Evolutionary conservation across 208 protist genomes (phyloP), one percentile per base, ranked within the genome.

Genomic region (Zelonia costaricensis): DNA sequence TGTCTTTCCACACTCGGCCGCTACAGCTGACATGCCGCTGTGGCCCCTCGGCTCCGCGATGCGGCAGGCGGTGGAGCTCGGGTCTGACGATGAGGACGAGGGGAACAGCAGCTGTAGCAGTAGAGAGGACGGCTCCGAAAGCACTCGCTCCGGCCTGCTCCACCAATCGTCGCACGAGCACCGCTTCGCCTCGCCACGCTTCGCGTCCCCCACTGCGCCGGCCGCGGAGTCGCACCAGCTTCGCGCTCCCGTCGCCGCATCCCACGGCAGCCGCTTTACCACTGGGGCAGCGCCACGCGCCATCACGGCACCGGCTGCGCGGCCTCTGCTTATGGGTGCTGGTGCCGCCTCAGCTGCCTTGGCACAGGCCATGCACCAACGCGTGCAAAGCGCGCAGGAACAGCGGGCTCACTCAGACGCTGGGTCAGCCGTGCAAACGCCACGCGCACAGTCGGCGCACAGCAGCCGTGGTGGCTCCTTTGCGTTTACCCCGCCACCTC

Each of bases 381-480:
- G 49, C 3, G 38, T 28, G n/a, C 49, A 52, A 20, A 60, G 56
- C 25, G 42, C 51, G 7, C 65, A 61, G 51, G 47, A 60, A 31
- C 40, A 16, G 8, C 36, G 12, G 27, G n/a, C 33, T 8, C 40
- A 10, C 30, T 46, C 35, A 12, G 38, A 13, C 4, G 1, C 6
- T 16, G 51, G 8, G 18, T 38, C 54, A n/a, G 36, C 2, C 8
- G 2, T 55, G 35, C 10, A 31, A 12, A 42, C 53, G 12, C 61
- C 69, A 16, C 61, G 55, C 6, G 31, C 27, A 10, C 53, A 46
- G 22, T 63, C 69, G 18, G 28, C 23, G 28, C 60, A 27, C 31
- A 69, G 72, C 36, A 67, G 65, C 30, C 54, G 51, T 31, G 52
- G 68, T n/a, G 60, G 65, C 27, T 78, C 64, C 20, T 58, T 68